Percentiles rank a stretch among this genome's conserved stretches.
These are phyloP conservation scores for Brassica juncea DNA, from an alignment of 345 rosid species.

Conservation along the genomic window DNA sequence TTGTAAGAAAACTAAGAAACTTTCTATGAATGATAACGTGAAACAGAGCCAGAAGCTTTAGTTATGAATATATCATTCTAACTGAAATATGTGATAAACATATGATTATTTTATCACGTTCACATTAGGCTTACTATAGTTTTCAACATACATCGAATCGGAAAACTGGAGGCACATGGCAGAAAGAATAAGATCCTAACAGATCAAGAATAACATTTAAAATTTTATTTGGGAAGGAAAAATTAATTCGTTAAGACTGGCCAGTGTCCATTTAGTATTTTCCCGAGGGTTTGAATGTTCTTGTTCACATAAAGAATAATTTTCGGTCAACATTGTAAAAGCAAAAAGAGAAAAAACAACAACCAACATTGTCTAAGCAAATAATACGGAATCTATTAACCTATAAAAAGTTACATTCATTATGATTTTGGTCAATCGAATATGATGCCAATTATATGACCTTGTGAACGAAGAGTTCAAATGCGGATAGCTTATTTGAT, in stretches of 20 bases:
- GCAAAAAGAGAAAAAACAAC: background rate
- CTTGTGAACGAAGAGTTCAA: background rate
- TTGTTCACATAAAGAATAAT: constrained; percentile 1
- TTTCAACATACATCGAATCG: constrained; percentile 36
- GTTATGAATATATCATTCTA: background rate
- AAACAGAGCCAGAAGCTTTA: background rate
- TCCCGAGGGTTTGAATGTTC: constrained; percentile 24
- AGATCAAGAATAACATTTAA: constrained; percentile 10
- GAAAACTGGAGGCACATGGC: constrained; percentile 34
- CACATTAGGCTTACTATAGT: background rate
- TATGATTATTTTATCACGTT: constrained; percentile 16
- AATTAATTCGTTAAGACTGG: constrained; percentile 17
- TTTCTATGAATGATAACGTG: background rate
- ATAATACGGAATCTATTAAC: constrained; percentile 18
- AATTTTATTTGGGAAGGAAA: constrained; percentile 1
- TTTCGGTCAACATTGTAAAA: constrained; percentile 4
- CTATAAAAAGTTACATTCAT: background rate
- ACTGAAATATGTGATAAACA: background rate
- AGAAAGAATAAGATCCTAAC: constrained; percentile 32
- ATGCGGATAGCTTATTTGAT: background rate
- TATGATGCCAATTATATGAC: background rate
- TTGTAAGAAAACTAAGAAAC: background rate
- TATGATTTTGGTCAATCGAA: constrained; percentile 2
- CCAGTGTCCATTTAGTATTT: constrained; percentile 17
- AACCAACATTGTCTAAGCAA: background rate